Percentiles rank a stretch among this genome's conserved stretches.
phyloP scores from a whole-genome alignment of 106 monocot genomes.

The Amphibolis antarctica region DNA sequence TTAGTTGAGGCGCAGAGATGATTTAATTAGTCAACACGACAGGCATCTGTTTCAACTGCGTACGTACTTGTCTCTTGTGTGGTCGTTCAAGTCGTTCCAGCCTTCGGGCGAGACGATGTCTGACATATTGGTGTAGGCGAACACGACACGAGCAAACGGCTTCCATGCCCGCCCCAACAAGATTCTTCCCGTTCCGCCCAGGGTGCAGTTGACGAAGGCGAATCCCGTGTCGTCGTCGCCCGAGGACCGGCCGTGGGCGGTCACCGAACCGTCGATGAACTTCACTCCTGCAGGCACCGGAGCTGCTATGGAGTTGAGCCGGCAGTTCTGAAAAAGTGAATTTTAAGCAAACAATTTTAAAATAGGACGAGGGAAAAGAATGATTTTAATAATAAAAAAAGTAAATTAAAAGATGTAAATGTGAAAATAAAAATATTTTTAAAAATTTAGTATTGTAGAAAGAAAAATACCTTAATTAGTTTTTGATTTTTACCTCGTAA shows the following conservation, averaged over 20 bases:
- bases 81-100: slow-evolving; percentile 87
- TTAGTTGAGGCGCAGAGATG: too few relatives aligned
- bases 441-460: too few relatives aligned
- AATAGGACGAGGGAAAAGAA: too few relatives aligned
- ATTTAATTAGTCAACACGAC: too few relatives aligned
- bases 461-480: too few relatives aligned
- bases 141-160: slow-evolving; percentile 67
- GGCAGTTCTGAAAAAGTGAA: slow-evolving; percentile 45
- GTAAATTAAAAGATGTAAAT: too few relatives aligned
- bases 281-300: slow-evolving; percentile 39
- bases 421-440: too few relatives aligned
- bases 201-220: slow-evolving; percentile 60
- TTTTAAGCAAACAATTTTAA: too few relatives aligned
- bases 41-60: too few relatives aligned
- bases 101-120: slow-evolving; percentile 74
- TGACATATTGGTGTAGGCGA: slow-evolving; percentile 56
- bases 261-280: slow-evolving; percentile 50
- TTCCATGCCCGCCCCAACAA: slow-evolving; percentile 87
- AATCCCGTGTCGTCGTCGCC: slow-evolving; percentile 61
- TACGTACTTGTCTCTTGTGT: slow-evolving; percentile 56
- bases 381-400: too few relatives aligned
- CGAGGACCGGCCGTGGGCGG: slow-evolving; percentile 47
- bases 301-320: slow-evolving; percentile 53
- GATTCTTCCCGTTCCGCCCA: slow-evolving; percentile 73
- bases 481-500: too few relatives aligned